Conservation (phyloP, 2,329 filamentous ascomycete genomes). For the Sporothrix protearum region DNA sequence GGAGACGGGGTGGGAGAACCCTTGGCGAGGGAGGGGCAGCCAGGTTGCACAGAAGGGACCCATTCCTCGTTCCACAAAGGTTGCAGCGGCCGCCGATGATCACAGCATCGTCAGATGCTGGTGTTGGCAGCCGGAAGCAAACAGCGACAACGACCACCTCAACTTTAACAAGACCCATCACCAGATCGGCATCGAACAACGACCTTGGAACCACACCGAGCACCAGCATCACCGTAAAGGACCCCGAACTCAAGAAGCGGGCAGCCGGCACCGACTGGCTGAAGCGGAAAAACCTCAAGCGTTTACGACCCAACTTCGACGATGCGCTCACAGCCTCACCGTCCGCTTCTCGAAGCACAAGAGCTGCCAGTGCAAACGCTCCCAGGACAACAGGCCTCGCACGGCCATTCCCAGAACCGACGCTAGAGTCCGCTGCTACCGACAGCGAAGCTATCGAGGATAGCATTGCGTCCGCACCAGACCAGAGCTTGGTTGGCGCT, state of each 20-base stretch:
- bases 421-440: not conserved
- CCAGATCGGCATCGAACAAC: not conserved
- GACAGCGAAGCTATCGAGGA: not conserved
- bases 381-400: not conserved
- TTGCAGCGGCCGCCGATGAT: not conserved
- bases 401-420: not conserved
- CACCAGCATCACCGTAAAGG: slow-evolving; percentile 31
- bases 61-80: not conserved
- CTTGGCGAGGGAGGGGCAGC: slow-evolving; percentile 44
- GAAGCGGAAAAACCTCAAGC: slow-evolving; percentile 24
- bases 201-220: slow-evolving; percentile 11
- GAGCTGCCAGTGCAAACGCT: not conserved
- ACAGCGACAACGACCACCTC: not conserved
- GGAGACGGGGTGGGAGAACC: slow-evolving; percentile 50
- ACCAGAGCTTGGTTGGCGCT: not conserved
- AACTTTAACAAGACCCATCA: not conserved
- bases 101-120: not conserved
- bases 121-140: not conserved
- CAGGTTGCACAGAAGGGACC: slow-evolving; percentile 1
- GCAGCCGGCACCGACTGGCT: slow-evolving; percentile 22
- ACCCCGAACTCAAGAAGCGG: slow-evolving; percentile 16
- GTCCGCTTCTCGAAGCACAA: slow-evolving; percentile 6
- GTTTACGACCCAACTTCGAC: slow-evolving; percentile 11
- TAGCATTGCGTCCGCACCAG: not conserved
- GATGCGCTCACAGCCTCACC: slow-evolving; percentile 13